Percentiles rank a stretch among this genome's conserved stretches.
Evolutionary conservation across 345 rosid species (phyloP).

Genomic region (Salix viminalis): DNA sequence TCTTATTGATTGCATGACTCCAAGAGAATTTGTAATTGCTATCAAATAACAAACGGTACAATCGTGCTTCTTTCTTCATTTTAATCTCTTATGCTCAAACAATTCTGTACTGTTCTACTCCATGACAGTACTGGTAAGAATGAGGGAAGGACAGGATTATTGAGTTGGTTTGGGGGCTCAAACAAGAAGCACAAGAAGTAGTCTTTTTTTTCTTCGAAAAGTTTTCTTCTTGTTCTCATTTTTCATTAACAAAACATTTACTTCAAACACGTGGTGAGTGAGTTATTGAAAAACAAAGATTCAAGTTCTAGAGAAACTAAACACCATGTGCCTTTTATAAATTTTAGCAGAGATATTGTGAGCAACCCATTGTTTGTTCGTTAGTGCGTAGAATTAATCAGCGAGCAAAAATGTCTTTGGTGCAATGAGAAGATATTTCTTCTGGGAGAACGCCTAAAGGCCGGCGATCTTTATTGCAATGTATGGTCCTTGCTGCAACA

Average conservation of each 20-base stretch:
- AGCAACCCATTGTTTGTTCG: not conserved
- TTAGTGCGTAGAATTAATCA: constrained; percentile 8
- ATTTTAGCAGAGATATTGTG: no score
- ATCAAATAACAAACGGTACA: no score
- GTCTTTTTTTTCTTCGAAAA: no score
- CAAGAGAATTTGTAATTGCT: not conserved
- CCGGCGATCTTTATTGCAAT: constrained; percentile 17
- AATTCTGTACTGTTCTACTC: no score
- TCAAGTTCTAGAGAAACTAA: not conserved
- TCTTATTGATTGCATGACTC: not conserved
- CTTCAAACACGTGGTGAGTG: no score
- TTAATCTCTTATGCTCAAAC: no score
- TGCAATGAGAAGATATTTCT: constrained; percentile 3
- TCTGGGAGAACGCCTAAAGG: not conserved
- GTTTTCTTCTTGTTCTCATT: not conserved
- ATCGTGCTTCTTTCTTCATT: no score
- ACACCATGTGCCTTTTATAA: no score
- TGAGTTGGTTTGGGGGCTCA: not conserved
- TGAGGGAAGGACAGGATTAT: not conserved
- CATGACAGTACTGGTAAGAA: no score
- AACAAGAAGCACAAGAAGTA: not conserved
- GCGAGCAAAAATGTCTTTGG: constrained; percentile 6
- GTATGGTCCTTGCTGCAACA: not conserved
- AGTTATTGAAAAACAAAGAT: not conserved
- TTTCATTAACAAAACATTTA: no score